Conservation (phyloP, 2,329 filamentous ascomycete genomes). For the Lecanosticta acicola region DNA sequence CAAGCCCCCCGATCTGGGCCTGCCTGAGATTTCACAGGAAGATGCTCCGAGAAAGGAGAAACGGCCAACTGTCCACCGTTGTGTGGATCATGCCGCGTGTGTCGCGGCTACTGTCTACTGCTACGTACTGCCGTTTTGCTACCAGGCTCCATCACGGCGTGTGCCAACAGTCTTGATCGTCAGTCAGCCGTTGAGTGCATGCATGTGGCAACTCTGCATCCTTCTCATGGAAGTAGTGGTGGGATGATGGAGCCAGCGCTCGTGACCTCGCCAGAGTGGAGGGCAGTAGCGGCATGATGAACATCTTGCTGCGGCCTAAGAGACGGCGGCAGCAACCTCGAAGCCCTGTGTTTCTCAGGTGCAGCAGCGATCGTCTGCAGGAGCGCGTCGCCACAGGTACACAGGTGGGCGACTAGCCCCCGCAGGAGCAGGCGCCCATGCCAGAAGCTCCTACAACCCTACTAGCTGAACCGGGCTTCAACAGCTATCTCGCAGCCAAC, state of each 20-base stretch:
- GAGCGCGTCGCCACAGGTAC: conserved; percentile 24
- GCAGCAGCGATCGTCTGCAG: conserved; percentile 21
- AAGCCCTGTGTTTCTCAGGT: conserved; percentile 13
- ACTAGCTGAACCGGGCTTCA: conserved; percentile 25
- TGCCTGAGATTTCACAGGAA: conserved; percentile 12
- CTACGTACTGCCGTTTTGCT: neutral
- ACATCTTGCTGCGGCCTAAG: conserved; percentile 10
- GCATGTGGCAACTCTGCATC: neutral
- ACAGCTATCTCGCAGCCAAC: conserved; percentile 30
- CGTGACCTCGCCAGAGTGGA: conserved; percentile 7
- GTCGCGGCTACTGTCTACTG: conserved; percentile 5
- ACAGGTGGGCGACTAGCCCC: conserved; percentile 26
- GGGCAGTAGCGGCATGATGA: conserved; percentile 10
- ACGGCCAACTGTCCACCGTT: conserved; percentile 6
- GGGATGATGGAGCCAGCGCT: conserved; percentile 1
- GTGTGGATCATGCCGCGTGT: conserved; percentile 15
- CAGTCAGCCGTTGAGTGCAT: conserved; percentile 1
- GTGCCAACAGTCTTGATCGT: conserved; percentile 10
- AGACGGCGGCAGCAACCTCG: conserved; percentile 11
- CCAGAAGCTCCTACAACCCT: conserved; percentile 22
- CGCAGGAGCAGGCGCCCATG: conserved; percentile 25
- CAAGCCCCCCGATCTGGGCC: conserved; percentile 15
- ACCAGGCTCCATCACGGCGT: conserved; percentile 10
- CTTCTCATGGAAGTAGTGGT: neutral
- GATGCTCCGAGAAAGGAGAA: conserved; percentile 14